Evolutionary conservation across 176 grass and related monocot genomes (phyloP).

Genomic region (Oryza coarctata): DNA sequence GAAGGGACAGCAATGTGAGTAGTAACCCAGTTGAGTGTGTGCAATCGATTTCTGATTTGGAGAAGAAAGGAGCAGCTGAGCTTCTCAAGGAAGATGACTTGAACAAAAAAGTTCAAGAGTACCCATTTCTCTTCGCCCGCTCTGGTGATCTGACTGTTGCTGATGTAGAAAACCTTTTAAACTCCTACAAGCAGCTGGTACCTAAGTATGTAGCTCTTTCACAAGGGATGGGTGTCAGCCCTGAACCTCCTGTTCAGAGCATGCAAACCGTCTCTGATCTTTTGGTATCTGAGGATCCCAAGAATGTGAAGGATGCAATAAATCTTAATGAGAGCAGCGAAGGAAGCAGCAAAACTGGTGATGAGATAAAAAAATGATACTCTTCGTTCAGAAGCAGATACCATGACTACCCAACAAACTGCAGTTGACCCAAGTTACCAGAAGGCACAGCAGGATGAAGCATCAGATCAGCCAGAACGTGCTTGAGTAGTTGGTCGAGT

Average conservation of each 20-base stretch:
- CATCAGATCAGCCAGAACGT: conserved; percentile 23
- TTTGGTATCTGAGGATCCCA: conserved; percentile 33
- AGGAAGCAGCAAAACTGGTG: conserved; percentile 28
- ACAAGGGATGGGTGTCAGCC: conserved; percentile 54
- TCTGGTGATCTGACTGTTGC: conserved; percentile 87
- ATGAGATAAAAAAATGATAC: conserved; percentile 33
- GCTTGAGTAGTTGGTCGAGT: conserved; percentile 1
- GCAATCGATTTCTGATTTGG: conserved; percentile 57
- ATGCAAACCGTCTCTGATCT: conserved; percentile 33
- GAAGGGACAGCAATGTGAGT: conserved; percentile 44
- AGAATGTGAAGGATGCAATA: conserved; percentile 30
- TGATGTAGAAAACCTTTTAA: conserved; percentile 86
- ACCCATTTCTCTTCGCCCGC: conserved; percentile 76
- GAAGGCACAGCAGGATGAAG: conserved; percentile 22
- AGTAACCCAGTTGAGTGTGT: conserved; percentile 36
- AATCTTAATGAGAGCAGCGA: conserved; percentile 23
- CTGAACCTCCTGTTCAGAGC: conserved; percentile 32
- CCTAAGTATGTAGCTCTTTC: conserved; percentile 74
- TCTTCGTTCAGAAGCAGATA: conserved; percentile 36
- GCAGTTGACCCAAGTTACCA: conserved; percentile 27
- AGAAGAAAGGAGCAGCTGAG: conserved; percentile 75
- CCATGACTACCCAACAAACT: conserved; percentile 9
- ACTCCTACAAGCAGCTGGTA: conserved; percentile 84
- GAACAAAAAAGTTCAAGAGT: conserved; percentile 71
- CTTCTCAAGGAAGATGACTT: conserved; percentile 75